Conservation (phyloP, 2,329 filamentous ascomycete species). For the Microcyclospora pomicola region DNA sequence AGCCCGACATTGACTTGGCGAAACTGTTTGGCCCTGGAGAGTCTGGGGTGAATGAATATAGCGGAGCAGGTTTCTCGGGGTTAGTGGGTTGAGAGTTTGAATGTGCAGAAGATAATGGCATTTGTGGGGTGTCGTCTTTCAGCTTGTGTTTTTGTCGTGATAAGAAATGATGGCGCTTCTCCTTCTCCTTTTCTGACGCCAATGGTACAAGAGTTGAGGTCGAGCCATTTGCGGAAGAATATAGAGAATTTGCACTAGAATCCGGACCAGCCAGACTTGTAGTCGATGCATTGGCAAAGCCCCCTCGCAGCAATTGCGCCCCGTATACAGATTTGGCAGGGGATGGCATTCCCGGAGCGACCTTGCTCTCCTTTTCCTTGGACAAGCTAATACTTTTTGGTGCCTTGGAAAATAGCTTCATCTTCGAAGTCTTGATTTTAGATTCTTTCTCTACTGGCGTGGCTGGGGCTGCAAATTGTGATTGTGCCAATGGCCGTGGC, state of each 20-base stretch:
- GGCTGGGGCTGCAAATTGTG: slow-evolving; percentile 5
- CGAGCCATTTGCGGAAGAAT: slow-evolving; percentile 62
- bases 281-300: slow-evolving; percentile 53
- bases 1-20: slow-evolving; percentile 65
- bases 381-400: slow-evolving; percentile 60
- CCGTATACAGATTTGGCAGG: slow-evolving; percentile 31
- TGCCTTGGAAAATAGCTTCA: slow-evolving; percentile 61
- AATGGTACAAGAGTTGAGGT: slow-evolving; percentile 59
- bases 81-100: slow-evolving; percentile 67
- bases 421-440: slow-evolving; percentile 57
- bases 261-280: slow-evolving; percentile 52
- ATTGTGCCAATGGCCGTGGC: slow-evolving; percentile 17
- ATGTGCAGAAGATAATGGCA: slow-evolving; percentile 60
- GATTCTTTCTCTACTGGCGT: slow-evolving; percentile 40
- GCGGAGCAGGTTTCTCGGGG: slow-evolving; percentile 57
- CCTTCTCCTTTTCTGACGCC: slow-evolving; percentile 49
- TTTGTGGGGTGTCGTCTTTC: slow-evolving; percentile 49
- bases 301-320: slow-evolving; percentile 51
- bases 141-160: slow-evolving; percentile 68
- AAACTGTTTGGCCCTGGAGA: slow-evolving; percentile 60
- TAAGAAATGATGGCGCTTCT: slow-evolving; percentile 67
- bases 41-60: slow-evolving; percentile 68
- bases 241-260: slow-evolving; percentile 48
- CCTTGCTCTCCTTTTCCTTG: slow-evolving; percentile 50
- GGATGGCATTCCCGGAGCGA: slow-evolving; percentile 55